phyloP scores from a whole-genome alignment of 1,284 basidiomycete genomes.

The Cutaneotrichosporon spelunceum region DNA sequence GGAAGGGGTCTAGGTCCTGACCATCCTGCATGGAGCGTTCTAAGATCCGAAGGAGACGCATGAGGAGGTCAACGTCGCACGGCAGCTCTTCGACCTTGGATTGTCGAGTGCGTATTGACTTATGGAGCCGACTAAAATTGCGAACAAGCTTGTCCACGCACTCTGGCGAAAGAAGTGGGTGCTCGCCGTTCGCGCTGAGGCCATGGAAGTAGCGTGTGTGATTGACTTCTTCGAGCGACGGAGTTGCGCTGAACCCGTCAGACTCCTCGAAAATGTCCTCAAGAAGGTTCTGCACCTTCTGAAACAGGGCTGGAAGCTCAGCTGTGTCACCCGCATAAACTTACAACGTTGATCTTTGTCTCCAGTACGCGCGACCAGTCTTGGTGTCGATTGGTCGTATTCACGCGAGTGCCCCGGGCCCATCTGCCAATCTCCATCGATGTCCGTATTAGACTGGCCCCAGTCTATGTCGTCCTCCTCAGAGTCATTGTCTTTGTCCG shows the following conservation, averaged over 20 bases:
- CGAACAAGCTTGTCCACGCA: slow-evolving; percentile 63
- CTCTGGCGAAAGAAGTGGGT: slow-evolving; percentile 60
- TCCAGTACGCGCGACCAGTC: slow-evolving; percentile 55
- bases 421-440: slow-evolving; percentile 41
- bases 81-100: slow-evolving; percentile 19
- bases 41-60: slow-evolving; percentile 67
- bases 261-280: slow-evolving; percentile 89
- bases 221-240: slow-evolving; percentile 57
- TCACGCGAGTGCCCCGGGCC: not conserved
- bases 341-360: slow-evolving; percentile 71
- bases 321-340: slow-evolving; percentile 21
- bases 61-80: slow-evolving; percentile 58
- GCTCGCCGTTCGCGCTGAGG: slow-evolving; percentile 59
- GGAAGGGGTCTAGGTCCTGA: slow-evolving; percentile 70
- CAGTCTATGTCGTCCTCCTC: slow-evolving; percentile 43
- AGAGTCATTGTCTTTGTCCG: slow-evolving; percentile 30
- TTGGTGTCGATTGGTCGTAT: not conserved
- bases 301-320: slow-evolving; percentile 59
- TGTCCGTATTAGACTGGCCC: slow-evolving; percentile 29
- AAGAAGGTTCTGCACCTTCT: slow-evolving; percentile 67
- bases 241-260: slow-evolving; percentile 68
- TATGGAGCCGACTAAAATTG: slow-evolving; percentile 33
- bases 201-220: slow-evolving; percentile 62
- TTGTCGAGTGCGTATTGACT: slow-evolving; percentile 18
- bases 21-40: slow-evolving; percentile 70